Evolutionary conservation across 2,329 filamentous ascomycete genomes (phyloP).

Genomic region (Colletotrichum australisinense): DNA sequence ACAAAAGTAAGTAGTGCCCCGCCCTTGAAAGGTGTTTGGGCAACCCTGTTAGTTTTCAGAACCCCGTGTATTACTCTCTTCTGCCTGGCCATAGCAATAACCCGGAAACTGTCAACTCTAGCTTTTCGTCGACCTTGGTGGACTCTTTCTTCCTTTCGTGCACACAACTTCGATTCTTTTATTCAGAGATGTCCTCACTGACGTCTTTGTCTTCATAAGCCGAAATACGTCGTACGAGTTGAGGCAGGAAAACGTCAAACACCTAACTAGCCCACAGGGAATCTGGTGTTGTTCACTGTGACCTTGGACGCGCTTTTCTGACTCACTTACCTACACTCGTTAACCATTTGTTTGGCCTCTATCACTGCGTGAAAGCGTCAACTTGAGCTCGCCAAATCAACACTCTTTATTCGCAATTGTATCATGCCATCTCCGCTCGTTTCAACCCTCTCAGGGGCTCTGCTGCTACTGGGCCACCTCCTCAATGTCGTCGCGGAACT

Average conservation of each 20-base stretch:
- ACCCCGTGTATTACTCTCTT: too few relatives aligned
- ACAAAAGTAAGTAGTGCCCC: too few relatives aligned
- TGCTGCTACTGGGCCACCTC: background rate
- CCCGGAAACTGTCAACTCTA: too few relatives aligned
- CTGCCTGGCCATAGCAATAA: too few relatives aligned
- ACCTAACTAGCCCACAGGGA: background rate
- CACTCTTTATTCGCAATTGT: background rate
- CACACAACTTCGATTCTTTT: too few relatives aligned
- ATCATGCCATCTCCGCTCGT: background rate
- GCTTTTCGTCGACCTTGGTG: too few relatives aligned
- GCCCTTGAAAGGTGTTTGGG: too few relatives aligned
- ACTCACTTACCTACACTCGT: background rate
- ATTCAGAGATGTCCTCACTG: background rate
- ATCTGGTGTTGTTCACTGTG: too few relatives aligned
- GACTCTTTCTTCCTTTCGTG: background rate
- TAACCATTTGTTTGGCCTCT: too few relatives aligned
- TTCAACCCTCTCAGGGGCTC: background rate
- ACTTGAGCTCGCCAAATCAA: background rate
- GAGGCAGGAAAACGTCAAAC: background rate
- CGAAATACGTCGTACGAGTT: background rate
- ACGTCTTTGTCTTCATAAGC: background rate
- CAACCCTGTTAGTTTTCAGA: too few relatives aligned
- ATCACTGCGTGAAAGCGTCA: background rate
- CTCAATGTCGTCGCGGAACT: background rate
- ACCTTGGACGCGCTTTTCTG: background rate